These are phyloP conservation scores for Pterocarpus macrocarpus DNA, from an alignment of 306 rosid species.

Conservation along the genomic window DNA sequence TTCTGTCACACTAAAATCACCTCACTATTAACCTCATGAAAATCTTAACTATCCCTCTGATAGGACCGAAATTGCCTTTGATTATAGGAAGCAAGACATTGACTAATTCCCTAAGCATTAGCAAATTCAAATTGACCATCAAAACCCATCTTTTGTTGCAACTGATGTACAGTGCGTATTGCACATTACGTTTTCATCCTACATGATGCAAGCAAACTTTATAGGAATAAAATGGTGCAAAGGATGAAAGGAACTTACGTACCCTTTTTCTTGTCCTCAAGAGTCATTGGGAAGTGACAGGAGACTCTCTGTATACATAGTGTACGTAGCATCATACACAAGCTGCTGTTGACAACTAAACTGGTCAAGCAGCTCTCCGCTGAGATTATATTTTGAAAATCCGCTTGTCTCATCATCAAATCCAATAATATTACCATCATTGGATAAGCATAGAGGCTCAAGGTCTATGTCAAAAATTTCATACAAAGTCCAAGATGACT, in stretches of 20 bases:
- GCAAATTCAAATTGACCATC: background rate
- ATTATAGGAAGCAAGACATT: background rate
- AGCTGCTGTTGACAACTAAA: no score
- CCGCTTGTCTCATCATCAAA: fast-evolving
- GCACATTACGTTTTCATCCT: background rate
- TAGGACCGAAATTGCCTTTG: background rate
- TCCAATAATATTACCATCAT: background rate
- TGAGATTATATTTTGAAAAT: background rate
- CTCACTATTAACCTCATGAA: no score
- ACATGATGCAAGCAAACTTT: background rate
- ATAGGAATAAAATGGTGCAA: background rate
- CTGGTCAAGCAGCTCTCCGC: background rate
- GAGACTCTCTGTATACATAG: background rate
- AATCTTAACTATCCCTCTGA: background rate
- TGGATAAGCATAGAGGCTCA: background rate
- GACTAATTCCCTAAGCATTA: background rate
- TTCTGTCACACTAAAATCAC: no score
- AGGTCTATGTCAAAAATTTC: background rate
- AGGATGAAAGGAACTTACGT: background rate
- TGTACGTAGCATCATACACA: no score
- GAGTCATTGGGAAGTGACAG: background rate
- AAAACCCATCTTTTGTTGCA: background rate
- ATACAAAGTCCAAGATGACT: background rate
- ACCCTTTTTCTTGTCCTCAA: background rate
- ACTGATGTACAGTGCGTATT: background rate